These are phyloP conservation scores for Trichoderma polysporum DNA, from an alignment of 2,329 filamentous ascomycete genomes.

Conservation along the genomic window DNA sequence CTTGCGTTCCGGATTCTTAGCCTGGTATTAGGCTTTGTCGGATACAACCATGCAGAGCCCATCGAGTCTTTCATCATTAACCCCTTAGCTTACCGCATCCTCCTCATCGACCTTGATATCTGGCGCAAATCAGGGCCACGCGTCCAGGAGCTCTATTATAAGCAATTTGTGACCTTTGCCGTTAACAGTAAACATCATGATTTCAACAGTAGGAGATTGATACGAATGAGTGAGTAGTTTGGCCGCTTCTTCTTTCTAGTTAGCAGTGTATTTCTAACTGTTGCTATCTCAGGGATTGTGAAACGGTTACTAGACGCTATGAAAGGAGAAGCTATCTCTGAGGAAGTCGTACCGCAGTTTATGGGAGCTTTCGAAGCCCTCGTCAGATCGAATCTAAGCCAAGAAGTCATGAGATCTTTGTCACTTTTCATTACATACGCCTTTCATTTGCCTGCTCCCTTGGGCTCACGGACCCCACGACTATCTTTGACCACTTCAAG, in stretches of 20 bases:
- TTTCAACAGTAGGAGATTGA: constrained; percentile 84
- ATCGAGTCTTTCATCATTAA: constrained; percentile 93
- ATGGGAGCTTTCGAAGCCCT: constrained; percentile 76
- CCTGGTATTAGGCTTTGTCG: constrained; percentile 80
- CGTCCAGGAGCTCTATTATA: constrained; percentile 87
- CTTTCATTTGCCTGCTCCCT: constrained; percentile 61
- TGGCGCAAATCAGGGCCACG: constrained; percentile 78
- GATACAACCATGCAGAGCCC: constrained; percentile 77
- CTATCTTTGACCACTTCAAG: constrained; percentile 39
- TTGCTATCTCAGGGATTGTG: constrained; percentile 65
- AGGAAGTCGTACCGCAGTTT: constrained; percentile 72
- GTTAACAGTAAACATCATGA: constrained; percentile 87
- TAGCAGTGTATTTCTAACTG: background rate
- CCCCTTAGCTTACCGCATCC: constrained; percentile 85
- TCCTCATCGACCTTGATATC: constrained; percentile 89
- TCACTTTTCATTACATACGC: constrained; percentile 93
- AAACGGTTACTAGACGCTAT: constrained; percentile 87
- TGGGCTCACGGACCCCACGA: constrained; percentile 53
- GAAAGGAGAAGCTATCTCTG: constrained; percentile 76
- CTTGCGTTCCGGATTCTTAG: constrained; percentile 66
- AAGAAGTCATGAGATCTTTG: constrained; percentile 80
- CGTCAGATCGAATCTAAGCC: constrained; percentile 75
- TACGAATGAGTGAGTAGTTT: constrained; percentile 75
- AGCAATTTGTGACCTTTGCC: constrained; percentile 85
- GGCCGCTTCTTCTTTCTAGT: background rate